Evolutionary conservation across 768 basidiomycete species (phyloP).

Genomic region (Hygrocybe punicea): DNA sequence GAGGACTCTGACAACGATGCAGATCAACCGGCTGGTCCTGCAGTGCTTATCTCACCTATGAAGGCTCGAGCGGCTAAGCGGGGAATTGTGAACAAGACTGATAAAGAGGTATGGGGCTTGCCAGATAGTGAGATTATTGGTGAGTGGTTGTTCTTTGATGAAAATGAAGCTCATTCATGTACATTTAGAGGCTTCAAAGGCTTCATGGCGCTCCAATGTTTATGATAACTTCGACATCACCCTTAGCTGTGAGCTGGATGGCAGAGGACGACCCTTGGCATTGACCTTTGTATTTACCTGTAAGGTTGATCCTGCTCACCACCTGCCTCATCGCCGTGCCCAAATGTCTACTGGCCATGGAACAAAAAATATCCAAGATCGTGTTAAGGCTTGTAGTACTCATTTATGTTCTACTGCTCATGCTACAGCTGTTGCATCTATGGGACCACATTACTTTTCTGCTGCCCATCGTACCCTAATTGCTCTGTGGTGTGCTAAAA

Average conservation of each 20-base stretch:
- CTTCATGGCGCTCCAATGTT: constrained; percentile 9
- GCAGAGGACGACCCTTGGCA: not conserved
- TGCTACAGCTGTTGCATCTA: not conserved
- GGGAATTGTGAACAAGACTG: constrained; percentile 4
- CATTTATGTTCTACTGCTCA: not conserved
- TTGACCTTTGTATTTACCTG: constrained; percentile 12
- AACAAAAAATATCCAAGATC: constrained; percentile 11
- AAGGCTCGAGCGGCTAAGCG: not conserved
- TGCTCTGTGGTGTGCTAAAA: constrained; percentile 20
- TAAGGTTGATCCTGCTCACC: not conserved
- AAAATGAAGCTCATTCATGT: not conserved
- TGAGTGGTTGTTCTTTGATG: not conserved
- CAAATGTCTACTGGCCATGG: constrained; percentile 8
- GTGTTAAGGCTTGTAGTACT: not conserved
- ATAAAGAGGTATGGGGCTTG: constrained; percentile 11
- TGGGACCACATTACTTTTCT: not conserved
- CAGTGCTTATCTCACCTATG: constrained; percentile 12
- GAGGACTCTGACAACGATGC: not conserved
- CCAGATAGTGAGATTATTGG: constrained; percentile 15
- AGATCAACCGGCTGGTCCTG: not conserved
- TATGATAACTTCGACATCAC: constrained; percentile 18
- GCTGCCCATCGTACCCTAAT: constrained; percentile 22
- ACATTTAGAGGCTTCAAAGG: not conserved
- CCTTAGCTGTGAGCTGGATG: not conserved
- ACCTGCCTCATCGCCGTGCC: not conserved